phyloP scores from a whole-genome alignment of 73 alveolate genomes.

The Stentor coeruleus region DNA sequence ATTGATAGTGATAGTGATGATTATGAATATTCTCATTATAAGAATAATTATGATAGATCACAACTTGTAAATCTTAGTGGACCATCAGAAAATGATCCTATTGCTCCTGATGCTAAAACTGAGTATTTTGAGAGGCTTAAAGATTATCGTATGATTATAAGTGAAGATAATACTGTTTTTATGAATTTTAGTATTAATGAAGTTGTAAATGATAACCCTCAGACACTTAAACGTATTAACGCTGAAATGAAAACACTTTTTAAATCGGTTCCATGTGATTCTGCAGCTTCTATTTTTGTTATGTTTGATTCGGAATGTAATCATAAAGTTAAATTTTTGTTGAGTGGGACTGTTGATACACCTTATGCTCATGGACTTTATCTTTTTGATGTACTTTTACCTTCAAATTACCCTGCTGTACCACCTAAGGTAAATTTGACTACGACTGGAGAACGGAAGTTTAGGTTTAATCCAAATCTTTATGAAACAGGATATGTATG shows the following conservation, averaged over 20 bases:
- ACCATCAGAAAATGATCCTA: neutral
- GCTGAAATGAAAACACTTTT: constrained; percentile 72
- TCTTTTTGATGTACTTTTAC: constrained; percentile 56
- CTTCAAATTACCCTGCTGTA: constrained; percentile 55
- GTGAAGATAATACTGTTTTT: neutral
- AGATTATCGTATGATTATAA: neutral
- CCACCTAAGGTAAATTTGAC: constrained; percentile 62
- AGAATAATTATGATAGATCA: neutral
- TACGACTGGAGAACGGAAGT: constrained; percentile 59
- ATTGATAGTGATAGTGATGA: neutral
- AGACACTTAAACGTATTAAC: constrained; percentile 4
- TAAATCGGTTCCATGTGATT: constrained; percentile 73
- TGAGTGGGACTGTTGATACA: constrained; percentile 79
- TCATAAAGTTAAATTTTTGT: constrained; percentile 67
- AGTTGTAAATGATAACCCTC: neutral
- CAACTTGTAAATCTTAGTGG: neutral
- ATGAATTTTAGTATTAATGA: neutral
- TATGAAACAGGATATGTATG: constrained; percentile 70
- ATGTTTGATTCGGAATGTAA: constrained; percentile 73
- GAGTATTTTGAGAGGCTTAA: neutral
- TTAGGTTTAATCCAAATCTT: constrained; percentile 76
- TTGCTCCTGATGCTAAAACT: constrained; percentile 7
- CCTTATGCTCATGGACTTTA: constrained; percentile 79
- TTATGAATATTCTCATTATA: neutral
- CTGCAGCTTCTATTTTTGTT: constrained; percentile 75